phyloP scores from a whole-genome alignment of 176 grass and related monocot species.

The Cenchrus fungigraminus region DNA sequence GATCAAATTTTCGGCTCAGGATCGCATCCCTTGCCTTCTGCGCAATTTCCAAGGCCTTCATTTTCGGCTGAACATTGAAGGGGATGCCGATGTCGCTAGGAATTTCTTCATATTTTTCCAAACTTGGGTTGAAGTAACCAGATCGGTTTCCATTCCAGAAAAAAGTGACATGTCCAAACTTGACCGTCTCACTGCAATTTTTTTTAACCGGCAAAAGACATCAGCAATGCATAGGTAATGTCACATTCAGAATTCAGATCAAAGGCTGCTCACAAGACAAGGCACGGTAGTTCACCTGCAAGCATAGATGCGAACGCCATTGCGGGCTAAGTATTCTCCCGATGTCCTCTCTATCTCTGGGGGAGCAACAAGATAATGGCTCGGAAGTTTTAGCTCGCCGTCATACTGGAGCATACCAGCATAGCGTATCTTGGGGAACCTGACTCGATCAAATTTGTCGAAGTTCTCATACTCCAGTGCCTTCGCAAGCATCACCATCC shows the following conservation, averaged over 20 bases:
- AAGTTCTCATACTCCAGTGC: constrained; percentile 78
- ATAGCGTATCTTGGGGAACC: constrained; percentile 70
- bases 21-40: constrained; percentile 83
- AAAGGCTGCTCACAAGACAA: not conserved
- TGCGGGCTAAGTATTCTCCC: constrained; percentile 75
- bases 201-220: not conserved
- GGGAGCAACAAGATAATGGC: constrained; percentile 81
- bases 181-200: constrained; percentile 78
- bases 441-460: constrained; percentile 78
- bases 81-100: constrained; percentile 88
- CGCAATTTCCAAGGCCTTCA: constrained; percentile 93
- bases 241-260: not conserved
- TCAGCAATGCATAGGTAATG: not conserved
- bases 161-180: constrained; percentile 97
- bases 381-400: constrained; percentile 82
- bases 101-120: constrained; percentile 87
- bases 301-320: constrained; percentile 77
- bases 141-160: constrained; percentile 99
- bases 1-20: constrained; percentile 76
- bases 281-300: constrained; percentile 63
- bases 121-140: constrained; percentile 71
- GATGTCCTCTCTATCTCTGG: constrained; percentile 89
- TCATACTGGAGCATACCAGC: constrained; percentile 94
- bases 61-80: constrained; percentile 78
- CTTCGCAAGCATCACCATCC: constrained; percentile 91